Conservation (phyloP, 2,329 filamentous ascomycete species). For the Fusarium piperis region DNA sequence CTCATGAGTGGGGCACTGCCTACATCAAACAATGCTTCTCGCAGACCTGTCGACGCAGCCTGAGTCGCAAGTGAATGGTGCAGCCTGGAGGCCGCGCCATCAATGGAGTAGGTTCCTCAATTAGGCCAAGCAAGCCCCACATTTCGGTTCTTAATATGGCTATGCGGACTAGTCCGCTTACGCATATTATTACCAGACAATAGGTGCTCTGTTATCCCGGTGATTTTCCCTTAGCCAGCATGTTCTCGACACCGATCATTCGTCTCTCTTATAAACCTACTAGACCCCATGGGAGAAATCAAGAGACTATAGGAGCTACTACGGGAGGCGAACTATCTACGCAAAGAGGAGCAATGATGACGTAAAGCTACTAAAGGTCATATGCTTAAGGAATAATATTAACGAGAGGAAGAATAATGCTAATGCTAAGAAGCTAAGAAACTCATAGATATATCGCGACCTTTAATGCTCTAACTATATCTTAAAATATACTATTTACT, state of each 20-base stretch:
- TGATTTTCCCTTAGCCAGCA: neutral
- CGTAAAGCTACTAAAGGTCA: neutral
- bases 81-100: neutral
- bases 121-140: neutral
- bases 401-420: neutral
- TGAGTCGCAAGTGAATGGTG: neutral
- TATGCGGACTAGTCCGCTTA: neutral
- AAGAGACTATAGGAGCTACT: neutral
- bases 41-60: neutral
- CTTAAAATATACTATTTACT: no score
- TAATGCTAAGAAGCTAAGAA: neutral
- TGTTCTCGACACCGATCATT: neutral
- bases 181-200: neutral
- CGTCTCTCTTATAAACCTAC: neutral
- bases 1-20: no score
- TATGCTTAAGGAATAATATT: neutral
- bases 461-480: no score
- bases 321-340: slow-evolving; percentile 20
- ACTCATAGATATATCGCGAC: no score
- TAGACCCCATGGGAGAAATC: slow-evolving; percentile 9
- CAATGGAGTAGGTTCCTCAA: neutral
- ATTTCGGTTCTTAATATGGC: neutral
- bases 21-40: no score
- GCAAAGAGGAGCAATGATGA: slow-evolving; percentile 15
- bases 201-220: neutral